Conservation (phyloP, 2,329 filamentous ascomycete genomes). For the Alternaria dauci region DNA sequence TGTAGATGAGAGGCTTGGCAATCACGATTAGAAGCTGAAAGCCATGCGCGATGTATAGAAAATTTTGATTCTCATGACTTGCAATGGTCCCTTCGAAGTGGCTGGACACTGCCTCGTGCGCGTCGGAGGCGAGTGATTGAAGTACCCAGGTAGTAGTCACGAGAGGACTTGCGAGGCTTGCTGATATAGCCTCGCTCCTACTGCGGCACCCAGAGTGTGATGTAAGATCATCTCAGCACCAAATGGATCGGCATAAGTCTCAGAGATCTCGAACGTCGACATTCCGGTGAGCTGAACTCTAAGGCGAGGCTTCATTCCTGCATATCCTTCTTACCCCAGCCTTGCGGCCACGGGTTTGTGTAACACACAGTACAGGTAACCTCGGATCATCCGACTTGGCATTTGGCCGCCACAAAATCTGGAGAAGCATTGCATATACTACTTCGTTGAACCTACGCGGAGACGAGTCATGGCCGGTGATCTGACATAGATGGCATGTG, state of each 20-base stretch:
- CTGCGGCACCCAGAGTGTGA: not conserved
- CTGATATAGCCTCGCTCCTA: not conserved
- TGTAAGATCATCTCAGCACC: not conserved
- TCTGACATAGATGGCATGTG: conserved; percentile 16
- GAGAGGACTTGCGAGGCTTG: not conserved
- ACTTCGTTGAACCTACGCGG: not conserved
- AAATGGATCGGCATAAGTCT: not conserved
- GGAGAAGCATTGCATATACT: conserved; percentile 10
- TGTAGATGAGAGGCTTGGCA: conserved; percentile 23
- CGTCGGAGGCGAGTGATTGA: not conserved
- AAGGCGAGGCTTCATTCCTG: not conserved
- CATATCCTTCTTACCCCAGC: not conserved
- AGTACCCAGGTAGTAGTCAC: not conserved
- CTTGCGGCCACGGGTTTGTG: not conserved
- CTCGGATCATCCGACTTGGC: not conserved
- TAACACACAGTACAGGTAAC: not conserved
- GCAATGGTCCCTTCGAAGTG: no score
- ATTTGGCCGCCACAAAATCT: conserved; percentile 11
- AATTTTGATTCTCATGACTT: no score
- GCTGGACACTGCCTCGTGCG: not conserved
- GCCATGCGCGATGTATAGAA: not conserved
- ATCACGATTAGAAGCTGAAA: not conserved
- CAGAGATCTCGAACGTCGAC: not conserved
- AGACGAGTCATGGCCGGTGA: not conserved
- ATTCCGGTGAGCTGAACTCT: not conserved